These are phyloP conservation scores for Phytophthora niederhauseri DNA, from an alignment of 352 stramenopile species.

Conservation along the genomic window DNA sequence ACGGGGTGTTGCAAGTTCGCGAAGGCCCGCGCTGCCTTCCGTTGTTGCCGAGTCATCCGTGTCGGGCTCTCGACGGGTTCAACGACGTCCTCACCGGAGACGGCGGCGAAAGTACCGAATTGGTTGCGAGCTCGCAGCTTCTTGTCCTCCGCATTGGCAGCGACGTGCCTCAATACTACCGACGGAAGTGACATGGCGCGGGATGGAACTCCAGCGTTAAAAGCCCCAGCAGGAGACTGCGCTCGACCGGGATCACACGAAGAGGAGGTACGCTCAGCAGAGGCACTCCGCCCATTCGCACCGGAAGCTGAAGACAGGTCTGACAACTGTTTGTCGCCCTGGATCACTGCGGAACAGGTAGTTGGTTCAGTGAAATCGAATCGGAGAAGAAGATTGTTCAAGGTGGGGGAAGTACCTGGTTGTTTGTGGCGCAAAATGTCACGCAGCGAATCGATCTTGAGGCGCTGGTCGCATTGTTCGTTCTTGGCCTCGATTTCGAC, in stretches of 20 bases:
- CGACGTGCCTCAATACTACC: constrained; percentile 29
- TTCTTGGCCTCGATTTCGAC: constrained; percentile 55
- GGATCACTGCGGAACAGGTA: neutral
- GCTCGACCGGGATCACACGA: neutral
- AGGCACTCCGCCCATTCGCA: neutral
- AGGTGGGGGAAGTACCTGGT: constrained; percentile 13
- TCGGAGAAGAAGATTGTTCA: neutral
- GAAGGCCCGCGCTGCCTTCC: constrained; percentile 40
- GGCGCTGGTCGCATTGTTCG: constrained; percentile 44
- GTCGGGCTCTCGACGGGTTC: constrained; percentile 9
- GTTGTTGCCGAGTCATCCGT: constrained; percentile 38
- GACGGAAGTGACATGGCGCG: constrained; percentile 24
- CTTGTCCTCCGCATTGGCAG: constrained; percentile 13
- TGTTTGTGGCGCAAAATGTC: constrained; percentile 34
- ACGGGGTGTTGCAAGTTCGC: constrained; percentile 38
- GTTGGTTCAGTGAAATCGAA: constrained; percentile 5
- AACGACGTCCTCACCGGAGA: constrained; percentile 13
- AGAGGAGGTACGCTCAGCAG: neutral
- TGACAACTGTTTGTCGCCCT: constrained; percentile 12
- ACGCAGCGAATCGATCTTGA: constrained; percentile 41
- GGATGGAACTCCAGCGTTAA: neutral
- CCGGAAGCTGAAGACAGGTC: neutral
- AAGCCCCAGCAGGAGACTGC: neutral
- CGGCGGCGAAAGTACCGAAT: constrained; percentile 11
- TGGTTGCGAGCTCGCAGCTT: constrained; percentile 13